Conservation (phyloP, 345 rosid genomes). For the Raphanus sativus region DNA sequence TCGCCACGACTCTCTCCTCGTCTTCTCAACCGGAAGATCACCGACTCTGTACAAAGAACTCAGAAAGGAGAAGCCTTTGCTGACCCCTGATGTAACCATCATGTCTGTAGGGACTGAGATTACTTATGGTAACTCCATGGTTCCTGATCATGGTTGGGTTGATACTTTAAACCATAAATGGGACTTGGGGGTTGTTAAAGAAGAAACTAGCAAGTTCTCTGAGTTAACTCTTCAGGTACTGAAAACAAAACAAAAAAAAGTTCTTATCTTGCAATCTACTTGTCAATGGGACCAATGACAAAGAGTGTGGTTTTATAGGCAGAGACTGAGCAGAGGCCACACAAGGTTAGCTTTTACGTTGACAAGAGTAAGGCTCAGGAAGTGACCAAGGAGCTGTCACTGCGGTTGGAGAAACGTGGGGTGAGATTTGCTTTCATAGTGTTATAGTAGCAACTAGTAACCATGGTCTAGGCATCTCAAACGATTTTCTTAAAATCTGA, state of each 20-base stretch:
- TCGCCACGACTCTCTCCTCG: conserved; percentile 82
- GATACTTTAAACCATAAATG: conserved; percentile 76
- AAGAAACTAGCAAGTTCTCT: conserved; percentile 77
- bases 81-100: conserved; percentile 91
- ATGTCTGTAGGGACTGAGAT: conserved; percentile 99
- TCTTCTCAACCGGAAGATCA: conserved; percentile 95
- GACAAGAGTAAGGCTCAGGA: conserved; percentile 75
- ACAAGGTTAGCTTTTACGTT: conserved; percentile 90
- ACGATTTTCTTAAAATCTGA: too few relatives aligned
- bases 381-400: conserved; percentile 62
- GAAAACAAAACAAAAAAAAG: not conserved
- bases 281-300: not conserved
- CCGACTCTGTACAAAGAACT: conserved; percentile 72
- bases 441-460: not conserved
- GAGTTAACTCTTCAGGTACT: conserved; percentile 91
- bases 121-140: conserved; percentile 82
- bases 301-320: conserved; percentile 47
- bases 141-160: conserved; percentile 93
- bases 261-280: conserved; percentile 1
- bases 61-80: conserved; percentile 82
- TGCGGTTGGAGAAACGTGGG: conserved; percentile 58
- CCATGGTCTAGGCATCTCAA: too few relatives aligned
- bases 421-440: conserved; percentile 42
- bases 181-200: conserved; percentile 66
- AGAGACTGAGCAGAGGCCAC: conserved; percentile 85